Evolutionary conservation across 805 yeast species (phyloP), one percentile per base, ranked within the genome.

Genomic region (Teunomyces panamensis): DNA sequence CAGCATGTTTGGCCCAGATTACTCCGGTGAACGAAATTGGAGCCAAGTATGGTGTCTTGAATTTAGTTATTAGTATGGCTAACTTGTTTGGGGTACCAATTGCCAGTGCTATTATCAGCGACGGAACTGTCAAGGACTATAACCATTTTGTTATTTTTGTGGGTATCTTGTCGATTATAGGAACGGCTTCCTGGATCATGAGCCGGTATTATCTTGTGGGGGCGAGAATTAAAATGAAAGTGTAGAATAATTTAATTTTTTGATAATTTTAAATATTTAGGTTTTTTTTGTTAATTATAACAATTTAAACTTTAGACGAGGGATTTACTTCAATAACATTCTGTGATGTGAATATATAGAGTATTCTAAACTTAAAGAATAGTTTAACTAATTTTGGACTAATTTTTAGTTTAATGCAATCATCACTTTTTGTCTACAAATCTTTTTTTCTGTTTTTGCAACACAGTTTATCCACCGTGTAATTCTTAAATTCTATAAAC

Each of bases 21-120:
- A 56, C 59, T 11, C 62, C 63, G 6, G 74, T 65, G 9, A 58
- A 62, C 41, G 63, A 68, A 42, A 64, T 70, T 48, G 74, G 74
- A 32, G 64, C 64, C 42, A 61, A 64, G 32, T 69, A 69, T 47
- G 73, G 74, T 1, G 49, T 68, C 20, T 57, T 69, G 43, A 63
- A 66, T 48, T 58, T 65, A 26, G 55, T 60, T 42, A 54, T 65
- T 29, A 62, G 68, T 45, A 41, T 64, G 29, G 72, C 68, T 9
- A 67, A 66, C 46, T 56, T 67, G 10, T 56, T 66, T 43, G 71
- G 69, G 11, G 43, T 67, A n/a, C 71, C 72, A 5, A 54, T 65
- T 16, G 72, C 68, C 9, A 64, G 69, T 30, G 59, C 58, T 39
- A 58, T 67, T 10, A 65, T 70, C 29, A 59, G 59, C 17, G 46